phyloP scores from a whole-genome alignment of 2,329 filamentous ascomycete species.

The Fusarium ambrosium region DNA sequence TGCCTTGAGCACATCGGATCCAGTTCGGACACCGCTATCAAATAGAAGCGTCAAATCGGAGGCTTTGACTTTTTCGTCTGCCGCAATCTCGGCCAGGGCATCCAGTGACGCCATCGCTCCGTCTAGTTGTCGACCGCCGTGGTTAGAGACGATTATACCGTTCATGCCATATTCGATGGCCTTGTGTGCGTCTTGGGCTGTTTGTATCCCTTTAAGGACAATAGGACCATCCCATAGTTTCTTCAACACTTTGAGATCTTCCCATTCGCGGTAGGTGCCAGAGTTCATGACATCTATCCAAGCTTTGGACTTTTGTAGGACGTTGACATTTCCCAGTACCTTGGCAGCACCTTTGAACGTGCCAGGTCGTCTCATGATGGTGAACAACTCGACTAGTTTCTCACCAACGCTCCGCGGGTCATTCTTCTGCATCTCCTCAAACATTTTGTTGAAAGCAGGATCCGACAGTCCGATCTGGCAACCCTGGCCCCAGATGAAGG shows the following conservation, averaged over 20 bases:
- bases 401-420: constrained; percentile 23
- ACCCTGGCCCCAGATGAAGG: constrained; percentile 71
- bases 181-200: constrained; percentile 56
- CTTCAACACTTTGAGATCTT: constrained; percentile 70
- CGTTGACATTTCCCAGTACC: constrained; percentile 26
- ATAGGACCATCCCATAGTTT: constrained; percentile 70
- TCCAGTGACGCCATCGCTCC: constrained; percentile 64
- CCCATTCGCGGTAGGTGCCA: constrained; percentile 69
- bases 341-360: constrained; percentile 41
- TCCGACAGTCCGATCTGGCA: constrained; percentile 75
- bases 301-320: constrained; percentile 35
- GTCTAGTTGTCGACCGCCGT: constrained; percentile 59
- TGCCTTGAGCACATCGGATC: constrained; percentile 57
- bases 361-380: constrained; percentile 37
- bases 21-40: constrained; percentile 57
- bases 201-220: constrained; percentile 58
- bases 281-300: constrained; percentile 45
- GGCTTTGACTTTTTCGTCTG: constrained; percentile 61
- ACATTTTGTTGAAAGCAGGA: constrained; percentile 66
- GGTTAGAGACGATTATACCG: constrained; percentile 59
- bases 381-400: constrained; percentile 36
- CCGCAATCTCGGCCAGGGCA: constrained; percentile 64
- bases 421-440: constrained; percentile 35
- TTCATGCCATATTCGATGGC: constrained; percentile 55
- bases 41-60: constrained; percentile 65